Evolutionary conservation across 495 filamentous ascomycete species (phyloP).

Genomic region (Aspergillus carlsbadensis): DNA sequence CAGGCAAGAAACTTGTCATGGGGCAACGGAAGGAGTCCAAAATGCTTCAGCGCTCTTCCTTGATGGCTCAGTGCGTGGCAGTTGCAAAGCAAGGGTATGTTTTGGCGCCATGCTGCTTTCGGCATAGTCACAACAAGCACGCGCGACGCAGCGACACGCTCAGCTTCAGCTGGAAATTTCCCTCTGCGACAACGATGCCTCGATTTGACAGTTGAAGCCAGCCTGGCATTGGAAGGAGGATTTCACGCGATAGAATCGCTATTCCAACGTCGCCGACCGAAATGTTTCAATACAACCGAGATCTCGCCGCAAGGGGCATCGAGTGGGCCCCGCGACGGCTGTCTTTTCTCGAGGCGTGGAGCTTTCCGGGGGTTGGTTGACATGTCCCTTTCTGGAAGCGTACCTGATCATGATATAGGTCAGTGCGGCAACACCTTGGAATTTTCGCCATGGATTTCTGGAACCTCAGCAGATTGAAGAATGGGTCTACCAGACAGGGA

Average conservation of each 20-base stretch:
- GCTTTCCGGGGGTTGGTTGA: neutral
- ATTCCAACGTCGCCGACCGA: neutral
- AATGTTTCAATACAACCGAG: constrained; percentile 1
- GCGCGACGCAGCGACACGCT: too few relatives aligned
- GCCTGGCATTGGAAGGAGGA: too few relatives aligned
- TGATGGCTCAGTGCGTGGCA: too few relatives aligned
- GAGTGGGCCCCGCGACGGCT: neutral
- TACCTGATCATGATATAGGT: neutral
- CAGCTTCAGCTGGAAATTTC: too few relatives aligned
- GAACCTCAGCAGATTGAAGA: neutral
- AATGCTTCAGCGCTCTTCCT: too few relatives aligned
- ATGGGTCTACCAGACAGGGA: neutral
- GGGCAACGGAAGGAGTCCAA: too few relatives aligned
- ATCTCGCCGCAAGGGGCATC: neutral
- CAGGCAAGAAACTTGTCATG: too few relatives aligned
- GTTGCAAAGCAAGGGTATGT: too few relatives aligned
- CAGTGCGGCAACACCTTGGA: neutral
- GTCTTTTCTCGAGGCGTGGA: constrained; percentile 1
- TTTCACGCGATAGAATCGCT: too few relatives aligned
- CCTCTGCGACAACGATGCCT: too few relatives aligned
- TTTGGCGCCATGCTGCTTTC: neutral
- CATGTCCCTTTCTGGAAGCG: neutral
- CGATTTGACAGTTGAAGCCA: too few relatives aligned
- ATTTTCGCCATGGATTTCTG: neutral
- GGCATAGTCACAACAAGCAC: neutral